Evolutionary conservation across 208 protist species (phyloP).

Genomic region (Crithidia brevicula): DNA sequence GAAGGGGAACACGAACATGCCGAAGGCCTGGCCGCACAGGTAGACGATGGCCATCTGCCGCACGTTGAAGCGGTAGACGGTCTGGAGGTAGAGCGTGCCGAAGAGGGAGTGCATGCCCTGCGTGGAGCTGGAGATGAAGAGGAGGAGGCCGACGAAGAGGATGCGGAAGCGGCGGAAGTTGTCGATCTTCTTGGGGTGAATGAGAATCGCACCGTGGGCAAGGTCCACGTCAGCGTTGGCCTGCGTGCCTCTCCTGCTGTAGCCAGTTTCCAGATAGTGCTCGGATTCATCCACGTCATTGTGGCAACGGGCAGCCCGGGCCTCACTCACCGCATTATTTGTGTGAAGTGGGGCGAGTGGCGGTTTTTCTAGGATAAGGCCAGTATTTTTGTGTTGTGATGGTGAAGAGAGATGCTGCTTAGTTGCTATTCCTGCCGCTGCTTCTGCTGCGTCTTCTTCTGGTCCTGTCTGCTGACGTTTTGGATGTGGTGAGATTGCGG

Average conservation of each 20-base stretch:
- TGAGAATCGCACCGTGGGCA: conserved; percentile 22
- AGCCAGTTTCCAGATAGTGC: too few relatives aligned
- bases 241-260: not conserved
- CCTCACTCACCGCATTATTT: too few relatives aligned
- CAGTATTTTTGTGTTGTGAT: too few relatives aligned
- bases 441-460: too few relatives aligned
- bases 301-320: too few relatives aligned
- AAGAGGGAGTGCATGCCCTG: conserved; percentile 41
- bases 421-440: too few relatives aligned
- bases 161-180: conserved; percentile 42
- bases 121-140: conserved; percentile 37
- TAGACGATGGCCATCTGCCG: conserved; percentile 36
- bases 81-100: conserved; percentile 37
- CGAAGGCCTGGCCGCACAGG: conserved; percentile 27
- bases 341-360: too few relatives aligned
- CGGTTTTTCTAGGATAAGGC: too few relatives aligned
- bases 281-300: too few relatives aligned
- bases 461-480: too few relatives aligned
- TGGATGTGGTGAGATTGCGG: too few relatives aligned
- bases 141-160: conserved; percentile 37
- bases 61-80: conserved; percentile 25
- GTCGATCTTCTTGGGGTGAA: conserved; percentile 41
- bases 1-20: conserved; percentile 31
- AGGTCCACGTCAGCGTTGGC: not conserved
- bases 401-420: too few relatives aligned